A percentile compares a stretch with the other conserved stretches of the same genome.
phyloP scores from a whole-genome alignment of 306 rosid genomes.

The Alnus rubra region DNA sequence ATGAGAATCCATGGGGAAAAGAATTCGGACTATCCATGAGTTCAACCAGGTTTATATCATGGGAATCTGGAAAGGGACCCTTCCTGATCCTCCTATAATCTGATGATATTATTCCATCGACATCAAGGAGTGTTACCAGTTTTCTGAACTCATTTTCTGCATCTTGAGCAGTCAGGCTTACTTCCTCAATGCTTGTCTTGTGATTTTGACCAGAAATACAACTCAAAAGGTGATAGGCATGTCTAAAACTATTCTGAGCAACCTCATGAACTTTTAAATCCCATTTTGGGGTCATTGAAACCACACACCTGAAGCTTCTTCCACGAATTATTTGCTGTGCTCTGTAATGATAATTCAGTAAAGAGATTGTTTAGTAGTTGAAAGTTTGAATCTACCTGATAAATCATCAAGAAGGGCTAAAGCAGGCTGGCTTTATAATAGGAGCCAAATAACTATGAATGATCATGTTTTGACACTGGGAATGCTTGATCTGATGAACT shows the following conservation, averaged over 20 bases:
- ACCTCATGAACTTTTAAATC: conserved; percentile 25
- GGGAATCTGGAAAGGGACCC: conserved; percentile 28
- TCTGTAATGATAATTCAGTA: not conserved
- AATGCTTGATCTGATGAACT: too few relatives aligned
- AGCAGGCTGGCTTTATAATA: not conserved
- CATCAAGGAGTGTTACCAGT: conserved; percentile 24
- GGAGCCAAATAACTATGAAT: too few relatives aligned
- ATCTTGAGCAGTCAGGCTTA: conserved; percentile 21
- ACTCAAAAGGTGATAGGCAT: conserved; percentile 21
- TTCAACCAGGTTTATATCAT: conserved; percentile 25
- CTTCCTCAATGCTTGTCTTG: conserved; percentile 24
- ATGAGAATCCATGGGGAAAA: not conserved
- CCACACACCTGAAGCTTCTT: not conserved
- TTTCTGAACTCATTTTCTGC: conserved; percentile 24
- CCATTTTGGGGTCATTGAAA: conserved; percentile 22
- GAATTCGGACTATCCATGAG: conserved; percentile 22
- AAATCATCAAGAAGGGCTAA: not conserved
- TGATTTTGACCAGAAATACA: conserved; percentile 18
- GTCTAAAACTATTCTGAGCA: conserved; percentile 25
- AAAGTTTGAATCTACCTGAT: not conserved
- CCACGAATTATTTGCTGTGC: not conserved
- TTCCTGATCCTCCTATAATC: conserved; percentile 28
- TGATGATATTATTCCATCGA: conserved; percentile 14
- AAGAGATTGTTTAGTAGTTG: not conserved
- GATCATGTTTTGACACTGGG: too few relatives aligned